Percentiles rank a stretch among this genome's conserved stretches.
These are phyloP conservation scores for Oryza nivara DNA, from an alignment of 176 grass and related monocot species.

Conservation along the genomic window DNA sequence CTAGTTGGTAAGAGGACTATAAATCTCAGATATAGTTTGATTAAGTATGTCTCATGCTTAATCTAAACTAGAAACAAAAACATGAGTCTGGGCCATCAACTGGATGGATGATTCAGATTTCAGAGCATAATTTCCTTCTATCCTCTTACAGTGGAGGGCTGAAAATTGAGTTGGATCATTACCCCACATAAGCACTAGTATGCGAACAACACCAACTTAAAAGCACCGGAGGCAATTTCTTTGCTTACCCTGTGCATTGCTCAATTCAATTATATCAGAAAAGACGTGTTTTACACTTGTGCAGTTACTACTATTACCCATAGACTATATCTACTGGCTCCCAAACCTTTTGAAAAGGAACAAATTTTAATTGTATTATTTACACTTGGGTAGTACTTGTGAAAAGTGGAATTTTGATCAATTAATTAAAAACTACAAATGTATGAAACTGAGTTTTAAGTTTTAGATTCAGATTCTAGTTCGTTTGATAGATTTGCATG, in stretches of 20 bases:
- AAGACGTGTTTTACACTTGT: not conserved
- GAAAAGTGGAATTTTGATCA: not conserved
- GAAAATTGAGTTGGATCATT: not conserved
- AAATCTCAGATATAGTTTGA: not conserved
- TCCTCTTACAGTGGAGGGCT: not conserved
- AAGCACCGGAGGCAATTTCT: not conserved
- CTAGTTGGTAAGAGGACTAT: not conserved
- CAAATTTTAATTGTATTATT: not conserved
- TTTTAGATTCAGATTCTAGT: not conserved
- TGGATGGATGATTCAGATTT: not conserved
- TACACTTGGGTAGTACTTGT: not conserved
- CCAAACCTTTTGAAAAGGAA: not conserved
- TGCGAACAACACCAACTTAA: not conserved
- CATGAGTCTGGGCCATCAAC: not conserved
- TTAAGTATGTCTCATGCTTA: not conserved
- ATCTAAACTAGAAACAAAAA: not conserved
- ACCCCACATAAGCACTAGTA: not conserved
- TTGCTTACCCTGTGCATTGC: not conserved
- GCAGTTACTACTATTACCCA: not conserved
- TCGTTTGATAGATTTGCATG: not conserved
- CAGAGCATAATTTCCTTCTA: not conserved
- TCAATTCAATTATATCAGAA: not conserved
- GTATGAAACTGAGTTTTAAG: not conserved
- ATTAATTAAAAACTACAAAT: not conserved
- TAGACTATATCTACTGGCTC: not conserved